Conservation (phyloP, 768 basidiomycete species). For the Calocera cornea region DNA sequence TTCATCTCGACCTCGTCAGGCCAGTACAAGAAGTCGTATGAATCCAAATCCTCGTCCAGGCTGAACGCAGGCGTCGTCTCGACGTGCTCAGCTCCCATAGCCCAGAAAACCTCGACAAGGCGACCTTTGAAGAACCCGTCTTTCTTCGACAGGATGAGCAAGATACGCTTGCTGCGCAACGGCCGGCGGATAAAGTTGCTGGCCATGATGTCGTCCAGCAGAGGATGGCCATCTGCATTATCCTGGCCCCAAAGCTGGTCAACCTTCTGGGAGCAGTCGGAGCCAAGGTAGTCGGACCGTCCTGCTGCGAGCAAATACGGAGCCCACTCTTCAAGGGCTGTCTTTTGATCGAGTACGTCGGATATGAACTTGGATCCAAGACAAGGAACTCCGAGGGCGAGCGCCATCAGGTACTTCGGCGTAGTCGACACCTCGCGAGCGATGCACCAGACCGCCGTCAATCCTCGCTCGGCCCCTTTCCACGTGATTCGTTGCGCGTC, state of each 20-base stretch:
- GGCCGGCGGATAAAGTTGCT: constrained; percentile 28
- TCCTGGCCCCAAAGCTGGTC: constrained; percentile 39
- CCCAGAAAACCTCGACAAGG: constrained; percentile 41
- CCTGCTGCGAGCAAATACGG: constrained; percentile 45
- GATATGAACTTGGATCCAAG: constrained; percentile 23
- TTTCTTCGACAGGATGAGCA: constrained; percentile 12
- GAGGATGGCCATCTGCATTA: constrained; percentile 28
- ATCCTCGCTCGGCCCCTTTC: background rate
- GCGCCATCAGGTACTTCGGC: constrained; percentile 65
- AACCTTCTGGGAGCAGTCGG: constrained; percentile 35
- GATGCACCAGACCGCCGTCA: constrained; percentile 18
- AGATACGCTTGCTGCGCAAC: constrained; percentile 13
- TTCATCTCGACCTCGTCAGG: constrained; percentile 36
- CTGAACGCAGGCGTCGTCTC: constrained; percentile 45
- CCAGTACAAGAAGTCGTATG: constrained; percentile 41
- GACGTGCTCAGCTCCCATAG: constrained; percentile 62
- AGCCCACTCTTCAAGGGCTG: constrained; percentile 39
- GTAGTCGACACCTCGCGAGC: constrained; percentile 42
- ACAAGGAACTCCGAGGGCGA: constrained; percentile 80
- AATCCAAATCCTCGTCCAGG: constrained; percentile 28
- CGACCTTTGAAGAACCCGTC: background rate
- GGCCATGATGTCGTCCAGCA: constrained; percentile 42
- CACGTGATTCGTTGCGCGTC: background rate
- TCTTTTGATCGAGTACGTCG: constrained; percentile 13
- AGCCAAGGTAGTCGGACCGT: constrained; percentile 28